These are phyloP conservation scores for Pyricularia sp. DNA, from an alignment of 2,329 filamentous ascomycete species.

Conservation along the genomic window DNA sequence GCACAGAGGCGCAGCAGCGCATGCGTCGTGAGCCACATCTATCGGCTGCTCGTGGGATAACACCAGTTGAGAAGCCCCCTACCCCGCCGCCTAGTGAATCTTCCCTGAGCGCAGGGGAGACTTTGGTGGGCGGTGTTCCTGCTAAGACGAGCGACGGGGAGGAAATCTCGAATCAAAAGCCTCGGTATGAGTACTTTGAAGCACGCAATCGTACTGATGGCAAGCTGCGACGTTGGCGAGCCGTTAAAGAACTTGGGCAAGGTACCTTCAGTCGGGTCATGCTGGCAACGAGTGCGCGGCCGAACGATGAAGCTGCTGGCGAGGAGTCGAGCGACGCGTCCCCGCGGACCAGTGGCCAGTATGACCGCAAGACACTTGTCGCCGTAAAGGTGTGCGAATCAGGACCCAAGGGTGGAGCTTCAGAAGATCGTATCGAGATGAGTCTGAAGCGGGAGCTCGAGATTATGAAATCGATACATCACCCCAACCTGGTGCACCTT, in stretches of 20 bases:
- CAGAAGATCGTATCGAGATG: slow-evolving; percentile 86
- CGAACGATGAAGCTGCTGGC: slow-evolving; percentile 30
- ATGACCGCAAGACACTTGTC: slow-evolving; percentile 71
- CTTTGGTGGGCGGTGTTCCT: slow-evolving; percentile 23
- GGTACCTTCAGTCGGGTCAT: slow-evolving; percentile 95
- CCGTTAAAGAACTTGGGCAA: slow-evolving; percentile 72
- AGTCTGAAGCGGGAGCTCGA: slow-evolving; percentile 91
- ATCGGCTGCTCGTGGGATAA: slow-evolving; percentile 67
- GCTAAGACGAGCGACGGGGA: slow-evolving; percentile 16
- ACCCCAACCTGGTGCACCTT: slow-evolving; percentile 83
- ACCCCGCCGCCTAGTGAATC: slow-evolving; percentile 78
- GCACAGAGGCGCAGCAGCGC: slow-evolving; percentile 25
- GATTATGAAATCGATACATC: slow-evolving; percentile 78
- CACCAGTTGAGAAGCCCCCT: slow-evolving; percentile 53
- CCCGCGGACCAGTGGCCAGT: slow-evolving; percentile 12
- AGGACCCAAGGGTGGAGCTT: slow-evolving; percentile 85
- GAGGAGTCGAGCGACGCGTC: slow-evolving; percentile 21
- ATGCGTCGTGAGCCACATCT: slow-evolving; percentile 72
- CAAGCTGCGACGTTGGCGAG: slow-evolving; percentile 70
- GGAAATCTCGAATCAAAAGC: slow-evolving; percentile 19
- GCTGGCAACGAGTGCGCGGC: slow-evolving; percentile 72
- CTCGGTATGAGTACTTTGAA: slow-evolving; percentile 55
- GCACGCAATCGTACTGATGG: slow-evolving; percentile 56
- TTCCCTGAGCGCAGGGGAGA: slow-evolving; percentile 39
- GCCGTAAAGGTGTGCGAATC: slow-evolving; percentile 95